A percentile compares a stretch with the other conserved stretches of the same genome.
Conservation (phyloP, 495 filamentous ascomycete species). For the Lentithecium fluviatile region DNA sequence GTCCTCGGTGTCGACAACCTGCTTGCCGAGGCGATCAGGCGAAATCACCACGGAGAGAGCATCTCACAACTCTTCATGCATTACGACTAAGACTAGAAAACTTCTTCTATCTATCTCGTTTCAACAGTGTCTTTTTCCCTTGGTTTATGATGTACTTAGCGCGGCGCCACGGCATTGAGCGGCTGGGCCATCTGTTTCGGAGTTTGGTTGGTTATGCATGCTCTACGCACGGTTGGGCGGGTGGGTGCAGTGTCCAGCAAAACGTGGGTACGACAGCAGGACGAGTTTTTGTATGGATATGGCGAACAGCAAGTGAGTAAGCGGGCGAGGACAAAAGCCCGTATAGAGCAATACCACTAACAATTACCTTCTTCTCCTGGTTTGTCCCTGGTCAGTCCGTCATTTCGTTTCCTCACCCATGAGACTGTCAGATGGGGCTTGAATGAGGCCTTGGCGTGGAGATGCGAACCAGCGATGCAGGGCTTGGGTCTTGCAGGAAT, state of each 20-base stretch:
- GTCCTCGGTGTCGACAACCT: slow-evolving; percentile 85
- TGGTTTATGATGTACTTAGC: not conserved
- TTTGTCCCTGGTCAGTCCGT: not conserved
- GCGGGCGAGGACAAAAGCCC: not conserved
- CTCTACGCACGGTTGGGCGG: too few relatives aligned
- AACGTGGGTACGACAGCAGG: not conserved
- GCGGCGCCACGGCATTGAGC: slow-evolving; percentile 2
- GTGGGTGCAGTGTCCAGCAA: too few relatives aligned
- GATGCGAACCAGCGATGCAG: slow-evolving; percentile 61
- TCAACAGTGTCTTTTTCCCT: not conserved
- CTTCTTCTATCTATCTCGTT: not conserved
- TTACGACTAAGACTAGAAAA: slow-evolving; percentile 29
- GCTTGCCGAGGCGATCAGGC: slow-evolving; percentile 85
- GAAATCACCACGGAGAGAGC: slow-evolving; percentile 86
- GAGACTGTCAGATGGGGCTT: too few relatives aligned
- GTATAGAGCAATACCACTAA: not conserved
- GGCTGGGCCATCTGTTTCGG: not conserved
- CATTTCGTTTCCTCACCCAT: not conserved
- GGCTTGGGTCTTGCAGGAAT: slow-evolving; percentile 66
- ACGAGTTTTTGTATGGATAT: not conserved
- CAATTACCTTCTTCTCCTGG: not conserved
- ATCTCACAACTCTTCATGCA: slow-evolving; percentile 48
- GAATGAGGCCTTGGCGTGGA: not conserved
- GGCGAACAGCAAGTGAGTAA: not conserved
- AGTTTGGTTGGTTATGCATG: not conserved